Percentiles rank a stretch among this genome's conserved stretches.
Conservation (phyloP, 2,329 filamentous ascomycete genomes). For the Hypoxylon sp. region DNA sequence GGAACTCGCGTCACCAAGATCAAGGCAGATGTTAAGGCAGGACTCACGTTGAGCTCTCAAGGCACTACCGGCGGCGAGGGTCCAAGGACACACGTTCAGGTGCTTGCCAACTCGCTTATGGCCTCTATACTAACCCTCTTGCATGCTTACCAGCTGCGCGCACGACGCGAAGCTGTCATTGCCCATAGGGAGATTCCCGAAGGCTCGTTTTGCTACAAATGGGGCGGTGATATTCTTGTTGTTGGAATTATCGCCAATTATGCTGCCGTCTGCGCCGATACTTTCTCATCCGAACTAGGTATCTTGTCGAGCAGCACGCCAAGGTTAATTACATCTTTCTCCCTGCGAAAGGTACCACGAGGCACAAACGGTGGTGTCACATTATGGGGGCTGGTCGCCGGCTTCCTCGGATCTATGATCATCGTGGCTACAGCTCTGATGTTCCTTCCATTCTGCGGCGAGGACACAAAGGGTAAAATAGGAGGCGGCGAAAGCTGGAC, state of each 20-base stretch:
- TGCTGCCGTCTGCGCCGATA: slow-evolving; percentile 91
- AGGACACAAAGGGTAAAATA: slow-evolving; percentile 54
- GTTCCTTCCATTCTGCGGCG: slow-evolving; percentile 76
- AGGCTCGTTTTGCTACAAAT: slow-evolving; percentile 67
- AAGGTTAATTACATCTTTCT: slow-evolving; percentile 85
- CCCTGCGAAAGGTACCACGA: slow-evolving; percentile 81
- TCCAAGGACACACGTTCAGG: slow-evolving; percentile 85
- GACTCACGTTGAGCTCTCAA: slow-evolving; percentile 80
- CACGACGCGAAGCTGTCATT: slow-evolving; percentile 59
- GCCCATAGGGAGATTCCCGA: slow-evolving; percentile 48
- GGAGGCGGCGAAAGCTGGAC: slow-evolving; percentile 66
- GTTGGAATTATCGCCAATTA: slow-evolving; percentile 84
- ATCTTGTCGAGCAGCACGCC: slow-evolving; percentile 84
- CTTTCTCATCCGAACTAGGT: slow-evolving; percentile 93
- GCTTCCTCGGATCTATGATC: slow-evolving; percentile 79
- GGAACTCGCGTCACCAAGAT: slow-evolving; percentile 89
- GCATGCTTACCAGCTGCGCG: slow-evolving; percentile 70
- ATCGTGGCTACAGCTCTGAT: slow-evolving; percentile 74
- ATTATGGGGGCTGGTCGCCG: slow-evolving; percentile 77
- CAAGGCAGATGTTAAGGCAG: slow-evolving; percentile 88
- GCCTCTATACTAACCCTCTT: slow-evolving; percentile 75
- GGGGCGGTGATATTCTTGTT: slow-evolving; percentile 73
- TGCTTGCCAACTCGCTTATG: slow-evolving; percentile 87
- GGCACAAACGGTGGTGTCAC: slow-evolving; percentile 97
- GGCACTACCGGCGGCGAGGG: slow-evolving; percentile 84